These are phyloP conservation scores for Litchi chinensis DNA, from an alignment of 345 rosid genomes.

Conservation along the genomic window DNA sequence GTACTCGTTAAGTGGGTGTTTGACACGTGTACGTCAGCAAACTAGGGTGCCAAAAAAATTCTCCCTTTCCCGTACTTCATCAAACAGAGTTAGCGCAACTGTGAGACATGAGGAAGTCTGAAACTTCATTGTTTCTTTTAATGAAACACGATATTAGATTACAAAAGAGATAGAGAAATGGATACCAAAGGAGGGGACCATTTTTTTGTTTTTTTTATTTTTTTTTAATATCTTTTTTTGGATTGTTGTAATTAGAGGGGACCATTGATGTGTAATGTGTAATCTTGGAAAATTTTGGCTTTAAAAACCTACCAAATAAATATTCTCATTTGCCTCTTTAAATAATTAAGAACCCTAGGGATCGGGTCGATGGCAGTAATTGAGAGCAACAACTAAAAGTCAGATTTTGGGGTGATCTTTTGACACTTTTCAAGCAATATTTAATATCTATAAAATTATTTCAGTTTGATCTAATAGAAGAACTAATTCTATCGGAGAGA, in stretches of 20 bases:
- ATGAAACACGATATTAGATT: constrained; percentile 42
- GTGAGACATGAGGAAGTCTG: constrained; percentile 28
- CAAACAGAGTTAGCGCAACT: constrained; percentile 21
- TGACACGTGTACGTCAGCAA: constrained; percentile 39
- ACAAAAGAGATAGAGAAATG: neutral
- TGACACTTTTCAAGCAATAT: no score
- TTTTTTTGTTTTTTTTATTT: constrained; percentile 7
- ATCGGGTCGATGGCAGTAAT: neutral
- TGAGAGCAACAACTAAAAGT: no score
- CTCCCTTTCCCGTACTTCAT: constrained; percentile 28
- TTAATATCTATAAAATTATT: no score
- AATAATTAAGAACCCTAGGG: constrained; percentile 7
- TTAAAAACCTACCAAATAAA: neutral
- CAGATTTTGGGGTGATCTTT: no score
- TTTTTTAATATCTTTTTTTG: neutral
- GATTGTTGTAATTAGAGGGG: constrained; percentile 8
- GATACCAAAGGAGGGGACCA: constrained; percentile 35
- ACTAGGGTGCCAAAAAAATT: constrained; percentile 12
- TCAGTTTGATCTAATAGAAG: no score
- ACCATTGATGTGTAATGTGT: constrained; percentile 12
- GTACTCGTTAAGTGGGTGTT: constrained; percentile 32
- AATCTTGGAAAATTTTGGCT: neutral
- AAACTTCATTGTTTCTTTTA: constrained; percentile 44
- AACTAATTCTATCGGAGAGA: no score
- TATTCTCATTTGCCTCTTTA: constrained; percentile 1